Evolutionary conservation across 345 rosid genomes (phyloP).

Genomic region (Ricinus communis): DNA sequence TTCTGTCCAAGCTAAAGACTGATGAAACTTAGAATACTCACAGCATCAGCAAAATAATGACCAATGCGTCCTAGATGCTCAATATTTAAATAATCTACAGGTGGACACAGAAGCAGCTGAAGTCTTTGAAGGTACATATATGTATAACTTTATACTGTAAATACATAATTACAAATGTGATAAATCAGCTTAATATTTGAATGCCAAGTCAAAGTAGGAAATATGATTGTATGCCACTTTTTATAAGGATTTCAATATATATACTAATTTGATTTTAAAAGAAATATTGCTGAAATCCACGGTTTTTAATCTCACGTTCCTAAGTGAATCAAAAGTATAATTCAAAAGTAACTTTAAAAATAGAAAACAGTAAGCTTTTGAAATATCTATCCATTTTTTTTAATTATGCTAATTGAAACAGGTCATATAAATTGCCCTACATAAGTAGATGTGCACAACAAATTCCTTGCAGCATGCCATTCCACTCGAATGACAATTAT

Average conservation of each 20-base stretch:
- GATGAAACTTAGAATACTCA: neutral
- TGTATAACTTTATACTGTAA: neutral
- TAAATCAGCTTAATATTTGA: neutral
- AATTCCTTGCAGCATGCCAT: neutral
- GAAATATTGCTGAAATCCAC: neutral
- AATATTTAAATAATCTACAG: neutral
- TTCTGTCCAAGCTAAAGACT: neutral
- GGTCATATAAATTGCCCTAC: neutral
- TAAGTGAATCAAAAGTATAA: neutral
- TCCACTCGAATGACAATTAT: neutral
- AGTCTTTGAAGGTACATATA: neutral
- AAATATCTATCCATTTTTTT: neutral
- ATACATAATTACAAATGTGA: neutral
- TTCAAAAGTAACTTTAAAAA: neutral
- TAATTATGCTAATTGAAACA: neutral
- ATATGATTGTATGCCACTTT: too few species aligned
- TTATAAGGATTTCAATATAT: too few species aligned
- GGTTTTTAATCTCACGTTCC: neutral
- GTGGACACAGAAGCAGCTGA: neutral
- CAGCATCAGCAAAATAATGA: neutral
- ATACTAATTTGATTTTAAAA: neutral
- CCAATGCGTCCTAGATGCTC: neutral
- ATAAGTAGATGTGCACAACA: neutral
- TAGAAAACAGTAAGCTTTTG: neutral
- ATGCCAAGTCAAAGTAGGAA: neutral